phyloP scores from a whole-genome alignment of 345 rosid species.

The Arabidopsis arenosa region DNA sequence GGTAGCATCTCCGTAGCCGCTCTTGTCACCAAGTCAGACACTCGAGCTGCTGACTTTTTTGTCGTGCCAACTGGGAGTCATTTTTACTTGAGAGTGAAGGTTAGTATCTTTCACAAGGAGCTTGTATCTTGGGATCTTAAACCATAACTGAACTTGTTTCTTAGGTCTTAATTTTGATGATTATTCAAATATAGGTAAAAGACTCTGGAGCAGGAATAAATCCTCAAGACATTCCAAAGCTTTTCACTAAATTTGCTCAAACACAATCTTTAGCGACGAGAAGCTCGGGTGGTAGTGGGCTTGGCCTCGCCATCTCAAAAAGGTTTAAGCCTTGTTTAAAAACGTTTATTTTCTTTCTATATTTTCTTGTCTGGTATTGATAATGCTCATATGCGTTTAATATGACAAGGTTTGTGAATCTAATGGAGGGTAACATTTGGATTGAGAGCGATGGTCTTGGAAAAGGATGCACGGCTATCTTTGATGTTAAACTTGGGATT shows the following conservation, averaged over 20 bases:
- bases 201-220: conserved; percentile 87
- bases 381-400: conserved; percentile 16
- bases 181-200: conserved; percentile 63
- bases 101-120: conserved; percentile 42
- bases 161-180: background rate
- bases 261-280: conserved; percentile 65
- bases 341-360: background rate
- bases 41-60: conserved; percentile 68
- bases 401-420: conserved; percentile 83
- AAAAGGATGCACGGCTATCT: conserved; percentile 87
- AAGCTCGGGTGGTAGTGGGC: conserved; percentile 89
- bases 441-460: conserved; percentile 96
- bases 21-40: conserved; percentile 73
- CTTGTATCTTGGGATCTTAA: background rate
- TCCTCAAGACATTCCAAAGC: conserved; percentile 85
- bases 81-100: conserved; percentile 93
- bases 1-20: conserved; percentile 77
- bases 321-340: conserved; percentile 58
- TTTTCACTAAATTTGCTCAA: conserved; percentile 92
- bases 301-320: conserved; percentile 98
- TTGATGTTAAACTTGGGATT: conserved; percentile 79
- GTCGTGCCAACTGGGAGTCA: conserved; percentile 70
- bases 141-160: conserved; percentile 12
- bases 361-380: conserved; percentile 20
- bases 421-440: conserved; percentile 98